phyloP scores from a whole-genome alignment of 208 protist genomes.

The Zelonia costaricensis region DNA sequence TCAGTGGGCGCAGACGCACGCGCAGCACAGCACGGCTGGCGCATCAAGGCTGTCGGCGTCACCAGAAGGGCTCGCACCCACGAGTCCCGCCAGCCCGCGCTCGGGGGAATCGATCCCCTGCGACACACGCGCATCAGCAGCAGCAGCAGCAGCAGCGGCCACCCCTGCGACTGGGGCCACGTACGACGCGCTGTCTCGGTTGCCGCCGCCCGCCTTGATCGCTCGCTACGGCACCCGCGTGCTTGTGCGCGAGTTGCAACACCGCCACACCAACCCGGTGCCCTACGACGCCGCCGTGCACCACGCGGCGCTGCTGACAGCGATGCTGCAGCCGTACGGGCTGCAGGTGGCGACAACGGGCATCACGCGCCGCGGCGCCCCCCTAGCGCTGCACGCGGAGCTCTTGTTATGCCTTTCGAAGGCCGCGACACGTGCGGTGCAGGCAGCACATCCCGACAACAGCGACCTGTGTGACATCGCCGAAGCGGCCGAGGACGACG shows the following conservation, averaged over 20 bases:
- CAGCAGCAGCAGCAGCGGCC: not conserved
- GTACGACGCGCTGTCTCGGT: not conserved
- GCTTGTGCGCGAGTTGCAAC: conserved; percentile 22
- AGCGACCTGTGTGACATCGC: no score
- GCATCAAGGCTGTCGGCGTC: no score
- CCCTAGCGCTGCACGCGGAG: conserved; percentile 26
- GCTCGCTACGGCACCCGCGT: conserved; percentile 39
- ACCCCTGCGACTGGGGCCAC: not conserved
- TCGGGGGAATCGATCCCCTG: not conserved
- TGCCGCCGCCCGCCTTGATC: conserved; percentile 20
- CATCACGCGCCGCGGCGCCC: conserved; percentile 47
- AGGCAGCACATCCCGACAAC: conserved; percentile 4
- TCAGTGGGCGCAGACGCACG: no score
- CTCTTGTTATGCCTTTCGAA: conserved; percentile 46
- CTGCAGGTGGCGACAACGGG: conserved; percentile 49
- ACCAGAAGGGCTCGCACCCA: no score
- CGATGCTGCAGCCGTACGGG: conserved; percentile 44
- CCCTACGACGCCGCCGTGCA: conserved; percentile 56
- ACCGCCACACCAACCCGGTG: conserved; percentile 34
- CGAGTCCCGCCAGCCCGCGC: no score
- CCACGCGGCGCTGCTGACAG: conserved; percentile 36
- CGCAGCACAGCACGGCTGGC: no score
- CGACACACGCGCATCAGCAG: not conserved
- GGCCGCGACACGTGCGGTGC: conserved; percentile 25
- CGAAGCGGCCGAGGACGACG: no score